Evolutionary conservation across 148 eudicot species (phyloP).

Genomic region (Vaccinium macrocarpon): DNA sequence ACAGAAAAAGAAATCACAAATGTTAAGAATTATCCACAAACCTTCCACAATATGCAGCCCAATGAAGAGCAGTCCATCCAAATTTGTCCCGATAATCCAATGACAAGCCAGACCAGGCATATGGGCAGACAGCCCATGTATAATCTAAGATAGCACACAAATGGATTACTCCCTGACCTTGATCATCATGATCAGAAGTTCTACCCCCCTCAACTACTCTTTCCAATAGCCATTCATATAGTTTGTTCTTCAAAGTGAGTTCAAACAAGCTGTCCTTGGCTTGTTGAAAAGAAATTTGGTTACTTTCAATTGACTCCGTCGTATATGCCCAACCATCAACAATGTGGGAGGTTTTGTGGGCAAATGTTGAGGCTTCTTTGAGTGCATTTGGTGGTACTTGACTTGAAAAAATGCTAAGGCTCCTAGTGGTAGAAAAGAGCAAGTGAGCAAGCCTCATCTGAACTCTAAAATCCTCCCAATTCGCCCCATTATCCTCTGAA

Average conservation of each 20-base stretch:
- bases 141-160: conserved; percentile 91
- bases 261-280: conserved; percentile 79
- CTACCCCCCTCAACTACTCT: conserved; percentile 58
- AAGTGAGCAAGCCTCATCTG: conserved; percentile 79
- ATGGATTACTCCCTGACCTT: conserved; percentile 95
- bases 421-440: conserved; percentile 80
- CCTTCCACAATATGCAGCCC: conserved; percentile 98
- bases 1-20: neutral
- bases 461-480: conserved; percentile 60
- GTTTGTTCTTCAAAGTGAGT: conserved; percentile 66
- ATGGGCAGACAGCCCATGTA: conserved; percentile 84
- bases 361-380: conserved; percentile 64
- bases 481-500: conserved; percentile 34
- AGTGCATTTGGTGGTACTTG: conserved; percentile 47
- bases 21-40: conserved; percentile 20
- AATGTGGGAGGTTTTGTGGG: conserved; percentile 46
- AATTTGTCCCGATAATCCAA: conserved; percentile 87
- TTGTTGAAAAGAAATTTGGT: conserved; percentile 43
- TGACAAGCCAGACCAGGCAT: conserved; percentile 66
- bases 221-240: conserved; percentile 88
- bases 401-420: conserved; percentile 50
- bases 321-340: conserved; percentile 61
- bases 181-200: conserved; percentile 61
- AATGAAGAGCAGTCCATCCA: conserved; percentile 99
- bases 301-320: conserved; percentile 42